Percentiles rank a stretch among this genome's conserved stretches.
Evolutionary conservation across 139 green algal species (phyloP).

Genomic region (Auxenochlorella protothecoides): DNA sequence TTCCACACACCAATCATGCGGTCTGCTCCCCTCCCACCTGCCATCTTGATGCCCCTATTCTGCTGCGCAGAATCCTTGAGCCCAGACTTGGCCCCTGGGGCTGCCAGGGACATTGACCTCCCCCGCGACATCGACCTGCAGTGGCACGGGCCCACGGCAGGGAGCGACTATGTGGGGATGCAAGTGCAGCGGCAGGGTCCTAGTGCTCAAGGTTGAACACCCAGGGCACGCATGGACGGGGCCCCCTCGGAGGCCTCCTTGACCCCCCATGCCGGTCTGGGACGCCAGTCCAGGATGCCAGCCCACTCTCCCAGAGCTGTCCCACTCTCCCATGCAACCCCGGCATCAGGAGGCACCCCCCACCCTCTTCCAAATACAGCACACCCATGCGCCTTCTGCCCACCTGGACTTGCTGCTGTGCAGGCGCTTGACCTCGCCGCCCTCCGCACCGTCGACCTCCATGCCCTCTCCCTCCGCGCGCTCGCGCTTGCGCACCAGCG

Average conservation of each 20-base stretch:
- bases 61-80: conserved; percentile 63
- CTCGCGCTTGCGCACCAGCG: conserved; percentile 48
- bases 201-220: too few species aligned
- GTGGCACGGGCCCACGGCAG: neutral
- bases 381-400: neutral
- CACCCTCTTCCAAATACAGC: neutral
- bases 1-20: too few species aligned
- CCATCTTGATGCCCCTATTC: conserved; percentile 84
- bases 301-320: too few species aligned
- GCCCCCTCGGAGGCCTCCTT: too few species aligned
- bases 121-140: conserved; percentile 72
- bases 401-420: conserved; percentile 72
- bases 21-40: neutral
- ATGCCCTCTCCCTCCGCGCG: conserved; percentile 33
- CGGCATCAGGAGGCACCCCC: neutral
- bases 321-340: neutral
- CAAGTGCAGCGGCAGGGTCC: neutral
- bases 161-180: neutral
- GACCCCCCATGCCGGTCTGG: too few species aligned
- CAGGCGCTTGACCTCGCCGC: conserved; percentile 55
- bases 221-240: too few species aligned
- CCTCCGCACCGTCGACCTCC: conserved; percentile 43
- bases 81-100: conserved; percentile 39
- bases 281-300: too few species aligned
- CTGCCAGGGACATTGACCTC: conserved; percentile 45